Base-by-base conservation (phyloP, 805 yeast species). In the Komagataella populi region DNA sequence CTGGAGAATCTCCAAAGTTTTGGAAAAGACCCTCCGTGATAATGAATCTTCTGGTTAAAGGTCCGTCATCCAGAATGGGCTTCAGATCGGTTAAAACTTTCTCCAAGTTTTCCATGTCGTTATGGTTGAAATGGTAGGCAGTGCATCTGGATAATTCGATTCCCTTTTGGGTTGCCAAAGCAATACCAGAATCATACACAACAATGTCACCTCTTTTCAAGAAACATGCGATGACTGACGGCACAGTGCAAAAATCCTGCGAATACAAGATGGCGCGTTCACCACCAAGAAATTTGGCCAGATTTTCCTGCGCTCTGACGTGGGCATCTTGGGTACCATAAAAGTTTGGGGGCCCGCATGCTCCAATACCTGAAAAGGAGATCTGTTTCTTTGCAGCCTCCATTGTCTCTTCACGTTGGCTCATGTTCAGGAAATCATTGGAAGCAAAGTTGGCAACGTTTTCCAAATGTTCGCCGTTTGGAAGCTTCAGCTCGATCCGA, bases 291-390 rank as follows among this genome's bases (percentile, higher is more conserved):
- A 81, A 91, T 36, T 71, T 64, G 10, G 96, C 81, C 54, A 93
- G 67, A 55, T 81, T 84, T 59, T 80, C 80, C 64, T 89, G 95
- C 52, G 87, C 72, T 59, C 83, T 75, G 51, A 81, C 82, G 63
- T 93, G 99, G 47, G 83, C 88, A 63, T 89, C 96, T 67, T 89
- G 96, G 54, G 89, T 85, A 55, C 99, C 99, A 65, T 90, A 93
- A 61, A 93, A 93, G 52, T 96, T 95, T 46, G 97, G 95, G 4
- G 99, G 98, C 45, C 98, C 96, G 72, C 99, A 93, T 0, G 97
- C 91, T 56, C 99, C 99, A 50, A 93, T 97, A 63, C 99, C 99
- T 53, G 84, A 80, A 53, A 73, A 72, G 48, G 72, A 71, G 54
- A 93, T 80, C 20, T 80, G 73, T 30, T 70, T 63, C 50, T 77